Conservation (phyloP, 1,284 basidiomycete species). For the Cutaneotrichosporon sp. region DNA sequence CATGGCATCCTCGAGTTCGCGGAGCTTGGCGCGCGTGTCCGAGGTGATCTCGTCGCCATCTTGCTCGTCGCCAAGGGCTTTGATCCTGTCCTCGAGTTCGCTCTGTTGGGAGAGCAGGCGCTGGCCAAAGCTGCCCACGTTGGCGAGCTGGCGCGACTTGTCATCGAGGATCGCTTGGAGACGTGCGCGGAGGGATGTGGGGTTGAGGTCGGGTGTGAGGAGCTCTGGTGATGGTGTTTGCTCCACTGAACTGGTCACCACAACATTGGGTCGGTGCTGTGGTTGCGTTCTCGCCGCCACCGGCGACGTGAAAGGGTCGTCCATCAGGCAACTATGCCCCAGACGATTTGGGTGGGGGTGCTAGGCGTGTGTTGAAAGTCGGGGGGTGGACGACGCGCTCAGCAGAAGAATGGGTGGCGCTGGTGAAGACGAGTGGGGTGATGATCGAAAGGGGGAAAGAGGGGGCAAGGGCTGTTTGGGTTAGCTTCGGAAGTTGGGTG, state of each 20-base stretch:
- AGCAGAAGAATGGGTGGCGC: neutral
- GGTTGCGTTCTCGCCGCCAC: slow-evolving; percentile 20
- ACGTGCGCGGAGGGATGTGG: slow-evolving; percentile 49
- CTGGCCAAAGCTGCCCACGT: slow-evolving; percentile 85
- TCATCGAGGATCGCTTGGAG: slow-evolving; percentile 78
- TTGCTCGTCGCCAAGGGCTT: slow-evolving; percentile 68
- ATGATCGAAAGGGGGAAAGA: neutral
- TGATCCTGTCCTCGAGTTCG: slow-evolving; percentile 83
- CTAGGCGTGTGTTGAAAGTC: slow-evolving; percentile 1
- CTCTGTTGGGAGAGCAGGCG: slow-evolving; percentile 86
- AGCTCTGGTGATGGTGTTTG: slow-evolving; percentile 20
- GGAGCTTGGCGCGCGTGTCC: slow-evolving; percentile 69
- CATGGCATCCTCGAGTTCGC: slow-evolving; percentile 75
- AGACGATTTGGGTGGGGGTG: neutral
- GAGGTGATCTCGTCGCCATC: slow-evolving; percentile 56
- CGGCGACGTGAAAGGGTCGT: slow-evolving; percentile 37
- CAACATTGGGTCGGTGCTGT: slow-evolving; percentile 23
- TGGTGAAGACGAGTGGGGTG: neutral
- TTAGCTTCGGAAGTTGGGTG: neutral
- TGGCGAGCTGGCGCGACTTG: slow-evolving; percentile 86
- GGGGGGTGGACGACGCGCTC: neutral
- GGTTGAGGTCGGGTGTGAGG: slow-evolving; percentile 29
- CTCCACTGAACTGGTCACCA: slow-evolving; percentile 28
- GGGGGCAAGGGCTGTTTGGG: neutral
- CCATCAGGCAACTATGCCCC: slow-evolving; percentile 24